These are phyloP conservation scores for Candida maltosa DNA, from an alignment of 805 yeast species.

Conservation along the genomic window DNA sequence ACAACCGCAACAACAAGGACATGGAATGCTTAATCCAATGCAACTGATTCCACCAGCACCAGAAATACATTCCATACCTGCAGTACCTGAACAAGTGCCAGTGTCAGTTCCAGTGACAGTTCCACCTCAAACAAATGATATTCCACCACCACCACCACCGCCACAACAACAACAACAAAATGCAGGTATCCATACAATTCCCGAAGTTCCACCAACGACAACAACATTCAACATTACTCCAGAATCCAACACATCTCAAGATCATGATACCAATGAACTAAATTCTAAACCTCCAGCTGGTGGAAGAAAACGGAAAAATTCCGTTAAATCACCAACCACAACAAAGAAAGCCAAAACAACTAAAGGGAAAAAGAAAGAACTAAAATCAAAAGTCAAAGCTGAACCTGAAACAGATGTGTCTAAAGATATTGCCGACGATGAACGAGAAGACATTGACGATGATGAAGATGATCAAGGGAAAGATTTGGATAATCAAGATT, in stretches of 20 bases:
- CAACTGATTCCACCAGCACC: no score
- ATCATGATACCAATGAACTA: no score
- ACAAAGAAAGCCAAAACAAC: constrained; percentile 5
- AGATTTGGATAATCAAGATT: constrained; percentile 3
- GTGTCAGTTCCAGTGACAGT: no score
- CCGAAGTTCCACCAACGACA: no score
- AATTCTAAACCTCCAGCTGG: no score
- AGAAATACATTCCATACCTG: constrained; percentile 6
- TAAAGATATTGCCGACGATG: constrained; percentile 4
- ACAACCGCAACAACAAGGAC: constrained; percentile 8
- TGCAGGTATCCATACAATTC: no score
- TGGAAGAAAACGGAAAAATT: not conserved
- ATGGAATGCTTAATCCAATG: no score
- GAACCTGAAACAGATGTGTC: no score
- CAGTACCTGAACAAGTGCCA: constrained; percentile 11
- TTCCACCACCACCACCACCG: constrained; percentile 8
- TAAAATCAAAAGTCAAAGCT: constrained; percentile 2
- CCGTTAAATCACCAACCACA: not conserved
- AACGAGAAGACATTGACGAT: no score
- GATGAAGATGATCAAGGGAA: constrained; percentile 6
- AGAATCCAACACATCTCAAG: no score
- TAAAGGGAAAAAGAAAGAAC: constrained; percentile 5
- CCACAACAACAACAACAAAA: constrained; percentile 7
- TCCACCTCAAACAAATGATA: constrained; percentile 3
- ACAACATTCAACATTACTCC: no score